Evolutionary conservation across 1,284 basidiomycete species (phyloP), one percentile per base, ranked within the genome.

Genomic region (Athelia sp.): DNA sequence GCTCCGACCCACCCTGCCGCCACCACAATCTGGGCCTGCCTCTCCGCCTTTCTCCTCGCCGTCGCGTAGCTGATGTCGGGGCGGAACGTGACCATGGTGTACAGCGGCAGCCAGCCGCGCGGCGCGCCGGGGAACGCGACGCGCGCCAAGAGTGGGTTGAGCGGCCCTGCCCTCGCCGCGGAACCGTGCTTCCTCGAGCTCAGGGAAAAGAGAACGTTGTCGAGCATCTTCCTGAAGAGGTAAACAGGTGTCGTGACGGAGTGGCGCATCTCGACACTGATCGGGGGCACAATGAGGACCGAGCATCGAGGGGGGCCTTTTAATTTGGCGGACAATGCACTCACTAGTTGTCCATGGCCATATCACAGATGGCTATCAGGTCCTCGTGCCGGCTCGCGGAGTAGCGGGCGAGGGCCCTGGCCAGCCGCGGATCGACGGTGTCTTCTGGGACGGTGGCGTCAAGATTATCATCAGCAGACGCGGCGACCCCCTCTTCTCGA

Each of bases 71-170:
- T 87, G 55, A 98, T 81, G 66, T 98, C 95, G 42, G 93, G 91
- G 35, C 93, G 81, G 73, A 99, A 99, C 34, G 96, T 98, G 56
- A 97, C 90, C 93, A 98, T 96, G 29, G 90, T 90, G 68, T 99
- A 99, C 48, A 97, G 75, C 46, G 92, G 90, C 50, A 92, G 78
- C 96, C 96, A 99, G 31, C 89, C 90, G 51, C 67, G 66, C 34
- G 85, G 81, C 48, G 73, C 65, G 52, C 78, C 62, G 43, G 79
- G 75, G 63, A 86, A 90, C 15, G 82, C 70, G 45, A 73, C 68
- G 50, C 61, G 68, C 50, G 74, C 64, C 51, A 81, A 56, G 15
- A 40, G 36, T 29, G 26, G 26, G 26, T 13, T 29, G 26, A 29
- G 13, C 19, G 32, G 32, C 11, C 32, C 32, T 34, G 19, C n/a